A percentile compares a stretch with the other conserved stretches of the same genome.
These are phyloP conservation scores for Aspergillus aculeatinus DNA, from an alignment of 2,329 filamentous ascomycete genomes.

Conservation along the genomic window DNA sequence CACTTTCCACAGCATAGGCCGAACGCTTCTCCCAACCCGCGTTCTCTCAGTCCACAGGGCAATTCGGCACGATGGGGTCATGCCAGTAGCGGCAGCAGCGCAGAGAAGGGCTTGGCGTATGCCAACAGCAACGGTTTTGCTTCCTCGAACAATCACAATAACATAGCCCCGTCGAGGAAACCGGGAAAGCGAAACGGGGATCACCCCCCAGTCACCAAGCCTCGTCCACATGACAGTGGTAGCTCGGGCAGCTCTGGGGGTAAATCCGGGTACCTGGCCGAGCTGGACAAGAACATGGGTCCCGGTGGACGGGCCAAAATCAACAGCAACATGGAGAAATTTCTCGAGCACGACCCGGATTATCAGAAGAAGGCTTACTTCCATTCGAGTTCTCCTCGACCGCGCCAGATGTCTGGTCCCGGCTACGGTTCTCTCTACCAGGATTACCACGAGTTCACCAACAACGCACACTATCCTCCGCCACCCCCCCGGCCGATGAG, in stretches of 20 bases:
- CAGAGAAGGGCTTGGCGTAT: not conserved
- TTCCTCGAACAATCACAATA: not conserved
- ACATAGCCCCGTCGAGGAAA: not conserved
- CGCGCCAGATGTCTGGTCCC: no score
- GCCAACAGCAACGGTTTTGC: not conserved
- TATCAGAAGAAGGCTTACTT: not conserved
- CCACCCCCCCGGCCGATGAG: no score
- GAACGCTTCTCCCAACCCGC: not conserved
- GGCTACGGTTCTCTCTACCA: no score
- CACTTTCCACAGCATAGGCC: not conserved
- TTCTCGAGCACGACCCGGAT: not conserved
- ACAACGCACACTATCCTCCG: no score
- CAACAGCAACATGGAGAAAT: not conserved
- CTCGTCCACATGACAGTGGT: not conserved
- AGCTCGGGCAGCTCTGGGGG: not conserved
- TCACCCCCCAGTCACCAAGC: no score
- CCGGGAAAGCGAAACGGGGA: not conserved
- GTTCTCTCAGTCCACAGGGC: not conserved
- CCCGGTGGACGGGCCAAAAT: not conserved
- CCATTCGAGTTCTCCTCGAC: not conserved
- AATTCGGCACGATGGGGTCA: not conserved
- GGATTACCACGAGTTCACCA: no score
- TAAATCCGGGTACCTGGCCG: not conserved
- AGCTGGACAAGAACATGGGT: not conserved
- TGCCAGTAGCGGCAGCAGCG: not conserved